Conservation (phyloP, 441 rosid species). For the Eruca vesicaria region DNA sequence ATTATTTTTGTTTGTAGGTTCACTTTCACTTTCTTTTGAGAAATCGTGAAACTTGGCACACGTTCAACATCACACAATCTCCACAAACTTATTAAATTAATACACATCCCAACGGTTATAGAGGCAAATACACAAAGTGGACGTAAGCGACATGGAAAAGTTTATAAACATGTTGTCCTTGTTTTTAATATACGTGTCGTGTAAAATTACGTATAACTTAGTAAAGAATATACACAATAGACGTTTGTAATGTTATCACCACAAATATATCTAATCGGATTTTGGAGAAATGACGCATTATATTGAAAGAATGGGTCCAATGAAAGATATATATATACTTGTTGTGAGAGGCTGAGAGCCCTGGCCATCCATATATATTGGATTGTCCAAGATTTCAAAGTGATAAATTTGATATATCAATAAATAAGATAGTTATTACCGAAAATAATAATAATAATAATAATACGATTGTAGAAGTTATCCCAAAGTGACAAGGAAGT, state of each 20-base stretch:
- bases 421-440: background rate
- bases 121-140: slow-evolving; percentile 1
- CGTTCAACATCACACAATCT: background rate
- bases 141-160: slow-evolving; percentile 11
- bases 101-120: background rate
- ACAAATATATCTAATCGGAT: background rate
- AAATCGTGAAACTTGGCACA: slow-evolving; percentile 1
- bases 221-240: background rate
- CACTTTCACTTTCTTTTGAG: background rate
- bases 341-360: background rate
- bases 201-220: slow-evolving; percentile 10
- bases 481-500: background rate
- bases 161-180: slow-evolving; percentile 6
- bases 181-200: slow-evolving; percentile 25
- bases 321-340: background rate
- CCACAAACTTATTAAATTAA: background rate
- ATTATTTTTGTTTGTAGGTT: background rate
- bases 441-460: background rate
- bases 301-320: slow-evolving; percentile 6
- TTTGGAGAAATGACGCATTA: background rate
- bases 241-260: slow-evolving; percentile 1
- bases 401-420: background rate
- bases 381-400: background rate
- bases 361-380: slow-evolving; percentile 2
- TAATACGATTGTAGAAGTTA: background rate